Base-by-base conservation (phyloP, 208 protist genomes). In the Leishmania lainsoni region DNA sequence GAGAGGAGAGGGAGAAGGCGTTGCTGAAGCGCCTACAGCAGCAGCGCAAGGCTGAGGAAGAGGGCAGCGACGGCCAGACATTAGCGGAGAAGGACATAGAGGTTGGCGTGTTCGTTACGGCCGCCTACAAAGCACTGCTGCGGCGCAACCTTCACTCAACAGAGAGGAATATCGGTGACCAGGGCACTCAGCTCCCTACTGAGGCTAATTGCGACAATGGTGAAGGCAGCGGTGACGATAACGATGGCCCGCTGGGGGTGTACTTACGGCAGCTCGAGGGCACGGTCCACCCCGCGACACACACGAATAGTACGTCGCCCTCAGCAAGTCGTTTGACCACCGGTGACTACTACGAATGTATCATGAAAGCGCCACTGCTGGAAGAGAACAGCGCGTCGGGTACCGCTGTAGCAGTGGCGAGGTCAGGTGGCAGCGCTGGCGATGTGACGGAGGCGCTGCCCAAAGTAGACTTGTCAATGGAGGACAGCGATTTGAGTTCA, bases 91-190 rank as follows among this genome's bases (percentile, higher is more conserved):
- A 93, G 80, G 92, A 96, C 61, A 14, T 87, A 70, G 86, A 94
- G 12, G 91, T 96, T 39, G 92, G 92, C 65, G 87, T 94, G 4
- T 96, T 96, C 76, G 86, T 96, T 16, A 96, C 92, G 14, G 76
- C 89, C 1, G 76, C 89, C 52, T 96, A 96, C 82, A 79, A 88
- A 54, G 83, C 83, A 20, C 72, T 90, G 20, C 82, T 94, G 63
- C 84, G 84, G 68, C 83, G 86, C 66, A 90, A 91, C 72, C 78
- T 75, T 29, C 81, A 84, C 49, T 52, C 66, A 5, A 10, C 48
- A 2, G 75, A 22, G 1, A 76, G 10, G 32, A 5, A 5, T 10
- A 42, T 51, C 35, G 16, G 32, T 12, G 73, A 29, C 10, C 3
- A 20, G 17, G 63, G 45, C 16, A 20, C 54, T 2, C 6, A 56